These are phyloP conservation scores for Tremella yokohamensis DNA, from an alignment of 768 basidiomycete species.

Conservation along the genomic window DNA sequence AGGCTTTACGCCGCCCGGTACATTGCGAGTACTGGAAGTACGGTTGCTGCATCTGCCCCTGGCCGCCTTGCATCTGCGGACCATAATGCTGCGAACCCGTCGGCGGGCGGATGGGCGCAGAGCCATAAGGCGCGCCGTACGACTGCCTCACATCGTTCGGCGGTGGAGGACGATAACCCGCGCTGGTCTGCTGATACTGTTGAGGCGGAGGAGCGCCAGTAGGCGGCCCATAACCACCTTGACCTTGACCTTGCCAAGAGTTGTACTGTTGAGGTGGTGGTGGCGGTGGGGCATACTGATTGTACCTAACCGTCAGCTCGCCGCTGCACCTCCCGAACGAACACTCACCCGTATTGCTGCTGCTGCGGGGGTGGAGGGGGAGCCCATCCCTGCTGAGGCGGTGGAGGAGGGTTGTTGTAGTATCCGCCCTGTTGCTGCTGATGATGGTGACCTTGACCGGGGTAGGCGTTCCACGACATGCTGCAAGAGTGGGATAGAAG, in stretches of 20 bases:
- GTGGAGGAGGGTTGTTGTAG: slow-evolving; percentile 21
- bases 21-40: slow-evolving; percentile 86
- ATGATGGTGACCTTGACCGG: slow-evolving; percentile 36
- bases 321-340: neutral
- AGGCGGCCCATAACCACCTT: slow-evolving; percentile 15
- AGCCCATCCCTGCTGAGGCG: slow-evolving; percentile 21
- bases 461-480: slow-evolving; percentile 47
- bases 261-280: slow-evolving; percentile 19
- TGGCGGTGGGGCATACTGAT: slow-evolving; percentile 15
- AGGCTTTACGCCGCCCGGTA: slow-evolving; percentile 77
- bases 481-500: slow-evolving; percentile 16
- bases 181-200: slow-evolving; percentile 26
- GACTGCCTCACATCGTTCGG: slow-evolving; percentile 22
- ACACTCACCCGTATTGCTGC: slow-evolving; percentile 25
- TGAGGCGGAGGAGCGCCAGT: slow-evolving; percentile 25
- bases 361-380: slow-evolving; percentile 18
- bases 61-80: slow-evolving; percentile 54
- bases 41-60: slow-evolving; percentile 18
- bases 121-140: slow-evolving; percentile 2
- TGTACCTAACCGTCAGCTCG: neutral
- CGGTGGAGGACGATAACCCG: slow-evolving; percentile 45
- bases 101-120: slow-evolving; percentile 55
- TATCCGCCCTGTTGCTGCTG: slow-evolving; percentile 24
- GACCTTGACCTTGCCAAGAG: neutral
- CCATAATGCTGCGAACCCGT: slow-evolving; percentile 53